A percentile compares a stretch with the other conserved stretches of the same genome.
These are phyloP conservation scores for Lophiotrema nucula DNA, from an alignment of 495 filamentous ascomycete genomes.

Conservation along the genomic window DNA sequence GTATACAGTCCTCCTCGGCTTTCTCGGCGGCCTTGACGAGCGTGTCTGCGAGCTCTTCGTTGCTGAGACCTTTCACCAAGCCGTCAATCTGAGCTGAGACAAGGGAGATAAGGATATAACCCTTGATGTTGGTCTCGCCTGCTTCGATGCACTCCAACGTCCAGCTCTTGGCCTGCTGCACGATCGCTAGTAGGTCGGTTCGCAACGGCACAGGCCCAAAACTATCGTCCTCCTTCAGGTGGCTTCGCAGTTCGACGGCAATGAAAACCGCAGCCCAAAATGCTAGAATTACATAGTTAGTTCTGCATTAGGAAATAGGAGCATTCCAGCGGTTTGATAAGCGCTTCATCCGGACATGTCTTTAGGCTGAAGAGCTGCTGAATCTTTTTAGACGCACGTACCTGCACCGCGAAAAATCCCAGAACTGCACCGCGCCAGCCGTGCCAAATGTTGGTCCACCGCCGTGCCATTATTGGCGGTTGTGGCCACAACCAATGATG, in stretches of 20 bases:
- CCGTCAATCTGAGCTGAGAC: conserved; percentile 49
- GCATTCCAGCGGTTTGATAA: no score
- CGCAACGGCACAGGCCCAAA: conserved; percentile 47
- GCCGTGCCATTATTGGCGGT: background rate
- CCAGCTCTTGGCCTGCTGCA: conserved; percentile 51
- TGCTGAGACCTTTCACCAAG: conserved; percentile 41
- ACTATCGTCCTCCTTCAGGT: conserved; percentile 52
- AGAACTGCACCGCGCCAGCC: conserved; percentile 47
- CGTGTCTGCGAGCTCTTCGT: conserved; percentile 36
- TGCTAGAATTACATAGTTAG: no score
- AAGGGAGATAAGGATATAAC: conserved; percentile 47
- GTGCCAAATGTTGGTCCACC: conserved; percentile 38
- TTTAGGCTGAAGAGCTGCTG: no score
- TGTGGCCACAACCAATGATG: conserved; percentile 12
- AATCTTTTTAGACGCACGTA: no score
- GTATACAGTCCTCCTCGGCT: conserved; percentile 37
- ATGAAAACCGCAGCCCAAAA: conserved; percentile 48
- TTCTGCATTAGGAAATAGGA: no score
- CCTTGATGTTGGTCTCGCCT: conserved; percentile 61
- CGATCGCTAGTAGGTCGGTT: conserved; percentile 48
- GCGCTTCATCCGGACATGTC: no score
- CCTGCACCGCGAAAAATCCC: conserved; percentile 52
- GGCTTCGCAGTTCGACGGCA: conserved; percentile 49
- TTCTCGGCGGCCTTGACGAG: conserved; percentile 46
- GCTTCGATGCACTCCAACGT: conserved; percentile 43